Base-by-base conservation (phyloP, 2,329 filamentous ascomycete genomes). In the Cercospora sp. region DNA sequence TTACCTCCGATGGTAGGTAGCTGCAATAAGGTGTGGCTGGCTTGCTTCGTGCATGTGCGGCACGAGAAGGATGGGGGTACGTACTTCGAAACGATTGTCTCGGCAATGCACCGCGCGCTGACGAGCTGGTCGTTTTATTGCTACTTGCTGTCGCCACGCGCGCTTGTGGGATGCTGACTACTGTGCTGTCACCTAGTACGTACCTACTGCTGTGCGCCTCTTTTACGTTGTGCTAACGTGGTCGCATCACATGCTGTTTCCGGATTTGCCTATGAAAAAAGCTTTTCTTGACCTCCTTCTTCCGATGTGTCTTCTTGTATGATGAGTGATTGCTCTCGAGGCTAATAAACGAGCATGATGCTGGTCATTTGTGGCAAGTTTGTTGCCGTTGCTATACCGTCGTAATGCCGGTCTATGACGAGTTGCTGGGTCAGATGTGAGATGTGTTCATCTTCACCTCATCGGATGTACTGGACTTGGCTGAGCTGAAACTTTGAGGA, bases 41-140 rank as follows among this genome's bases (percentile, higher is more conserved):
- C 55, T 59, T 59, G 28, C 30, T 59, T 36, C 18, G 28, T 59
- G 30, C 55, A 31, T 31, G 31, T 59, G 28, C 55, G 55, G 55
- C 30, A 59, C 55, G 55, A 59, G 31, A 20, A 59, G 30, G 28
- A 33, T 36, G 18, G 55, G n/a, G 30, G 55, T 33, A 59, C 55
- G 55, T 36, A 59, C 55, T n/a, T 33, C 28, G 28, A 59, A 23
- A 59, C 13, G 55, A 36, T 23, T 30, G 30, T 58, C 23, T 36
- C 55, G 55, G 28, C 48, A 55, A 55, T 31, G 55, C 55, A 36
- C 28, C 36, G 55, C 28, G 31, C n/a, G 30, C 36, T 59, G 55
- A 36, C 55, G 55, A 59, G 55, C 55, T 36, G 55, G 55, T 20
- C n/a, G 55, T 18, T 59, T 59, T n/a, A n/a, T n/a, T 59, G 3